A percentile compares a stretch with the other conserved stretches of the same genome.
Conservation (phyloP, 2,329 filamentous ascomycete genomes). For the Fusarium nurragi region DNA sequence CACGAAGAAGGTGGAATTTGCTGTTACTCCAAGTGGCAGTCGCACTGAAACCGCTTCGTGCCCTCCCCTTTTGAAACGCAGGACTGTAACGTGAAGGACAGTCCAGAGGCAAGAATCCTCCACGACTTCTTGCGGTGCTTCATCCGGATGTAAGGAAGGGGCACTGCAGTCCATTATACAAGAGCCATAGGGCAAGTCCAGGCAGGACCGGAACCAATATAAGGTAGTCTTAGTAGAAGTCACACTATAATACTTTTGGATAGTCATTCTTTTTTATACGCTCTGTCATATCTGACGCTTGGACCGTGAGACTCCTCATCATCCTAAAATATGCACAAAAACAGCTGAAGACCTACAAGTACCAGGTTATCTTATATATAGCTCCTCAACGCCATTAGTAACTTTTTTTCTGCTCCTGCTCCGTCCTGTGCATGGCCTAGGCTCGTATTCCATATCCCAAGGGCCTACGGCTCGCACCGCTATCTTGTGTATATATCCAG, state of each 20-base stretch:
- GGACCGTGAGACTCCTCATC: neutral
- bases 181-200: neutral
- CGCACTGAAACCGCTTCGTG: neutral
- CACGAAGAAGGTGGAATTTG: neutral
- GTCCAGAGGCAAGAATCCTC: neutral
- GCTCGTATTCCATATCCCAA: neutral
- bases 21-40: conserved; percentile 16
- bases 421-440: neutral
- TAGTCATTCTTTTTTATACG: neutral
- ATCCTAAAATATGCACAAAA: conserved; percentile 9
- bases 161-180: neutral
- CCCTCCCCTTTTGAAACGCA: neutral
- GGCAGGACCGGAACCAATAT: neutral
- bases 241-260: neutral
- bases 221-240: neutral
- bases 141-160: neutral
- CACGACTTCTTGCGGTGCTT: neutral
- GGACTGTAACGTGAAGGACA: conserved; percentile 2
- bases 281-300: conserved; percentile 6
- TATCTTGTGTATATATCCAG: conserved; percentile 27
- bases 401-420: conserved; percentile 26
- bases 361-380: conserved; percentile 9
- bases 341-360: conserved; percentile 4
- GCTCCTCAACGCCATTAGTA: conserved; percentile 23
- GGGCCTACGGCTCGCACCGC: conserved; percentile 16